These are phyloP conservation scores for Trametes sanguinea DNA, from an alignment of 768 basidiomycete species.

Conservation along the genomic window DNA sequence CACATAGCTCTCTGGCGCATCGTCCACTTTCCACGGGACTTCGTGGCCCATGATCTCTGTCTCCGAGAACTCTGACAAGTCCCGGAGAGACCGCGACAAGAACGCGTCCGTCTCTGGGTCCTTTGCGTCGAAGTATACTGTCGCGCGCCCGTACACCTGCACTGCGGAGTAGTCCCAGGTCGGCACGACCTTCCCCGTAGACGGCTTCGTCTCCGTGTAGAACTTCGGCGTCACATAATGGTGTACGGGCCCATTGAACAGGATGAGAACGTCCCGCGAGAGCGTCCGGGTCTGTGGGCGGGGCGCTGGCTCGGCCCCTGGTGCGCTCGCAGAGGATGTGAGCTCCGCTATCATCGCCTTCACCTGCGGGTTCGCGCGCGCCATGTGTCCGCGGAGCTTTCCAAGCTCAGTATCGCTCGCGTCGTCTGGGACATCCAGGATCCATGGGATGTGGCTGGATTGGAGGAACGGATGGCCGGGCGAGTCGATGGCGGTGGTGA, in stretches of 20 bases:
- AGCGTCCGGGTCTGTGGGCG: neutral
- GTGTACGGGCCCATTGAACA: constrained; percentile 30
- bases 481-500: constrained; percentile 39
- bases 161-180: constrained; percentile 35
- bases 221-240: constrained; percentile 34
- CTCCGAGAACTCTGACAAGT: constrained; percentile 23
- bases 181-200: constrained; percentile 32
- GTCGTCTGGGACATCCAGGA: constrained; percentile 26
- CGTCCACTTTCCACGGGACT: constrained; percentile 25
- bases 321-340: neutral
- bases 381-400: constrained; percentile 29
- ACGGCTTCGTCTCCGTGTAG: constrained; percentile 33
- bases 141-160: constrained; percentile 30
- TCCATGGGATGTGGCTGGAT: constrained; percentile 40
- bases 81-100: constrained; percentile 15
- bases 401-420: constrained; percentile 18
- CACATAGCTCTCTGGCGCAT: constrained; percentile 27
- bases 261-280: constrained; percentile 23
- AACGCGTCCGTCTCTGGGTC: constrained; percentile 21
- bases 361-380: constrained; percentile 31
- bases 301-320: neutral
- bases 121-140: constrained; percentile 19
- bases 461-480: constrained; percentile 32
- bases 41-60: constrained; percentile 20
- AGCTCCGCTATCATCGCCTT: constrained; percentile 27